Percentiles rank a stretch among this genome's conserved stretches.
Evolutionary conservation across 768 basidiomycete species (phyloP).

Genomic region (Pleurotus sapidus): DNA sequence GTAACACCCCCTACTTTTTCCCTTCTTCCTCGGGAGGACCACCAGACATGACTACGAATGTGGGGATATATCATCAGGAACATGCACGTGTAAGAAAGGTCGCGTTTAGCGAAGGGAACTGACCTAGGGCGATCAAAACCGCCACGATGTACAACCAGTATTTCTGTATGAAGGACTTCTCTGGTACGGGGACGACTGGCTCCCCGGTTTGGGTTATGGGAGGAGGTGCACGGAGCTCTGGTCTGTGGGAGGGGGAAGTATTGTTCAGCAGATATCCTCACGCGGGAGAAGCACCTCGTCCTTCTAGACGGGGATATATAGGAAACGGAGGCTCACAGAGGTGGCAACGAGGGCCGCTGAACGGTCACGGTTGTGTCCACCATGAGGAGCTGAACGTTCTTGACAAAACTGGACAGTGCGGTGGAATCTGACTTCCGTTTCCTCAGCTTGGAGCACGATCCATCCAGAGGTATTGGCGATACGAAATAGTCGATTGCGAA

Average conservation of each 20-base stretch:
- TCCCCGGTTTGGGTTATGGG: conserved; percentile 58
- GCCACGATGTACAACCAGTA: conserved; percentile 86
- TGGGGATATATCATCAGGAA: background rate
- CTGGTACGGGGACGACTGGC: conserved; percentile 53
- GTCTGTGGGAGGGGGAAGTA: conserved; percentile 37
- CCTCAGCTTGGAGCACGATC: conserved; percentile 50
- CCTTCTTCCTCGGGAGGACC: conserved; percentile 3
- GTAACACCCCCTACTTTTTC: background rate
- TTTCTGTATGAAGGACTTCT: conserved; percentile 83
- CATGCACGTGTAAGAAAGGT: background rate
- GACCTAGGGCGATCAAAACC: conserved; percentile 55
- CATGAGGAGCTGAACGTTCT: conserved; percentile 13
- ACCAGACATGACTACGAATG: background rate
- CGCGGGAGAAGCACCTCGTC: background rate
- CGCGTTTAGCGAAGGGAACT: conserved; percentile 17
- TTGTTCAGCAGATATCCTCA: background rate
- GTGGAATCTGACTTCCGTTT: conserved; percentile 8
- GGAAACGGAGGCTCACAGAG: conserved; percentile 42
- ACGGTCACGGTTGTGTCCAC: conserved; percentile 45
- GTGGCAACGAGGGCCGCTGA: conserved; percentile 44
- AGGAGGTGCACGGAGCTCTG: conserved; percentile 65
- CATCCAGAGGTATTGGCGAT: conserved; percentile 64
- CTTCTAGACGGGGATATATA: background rate
- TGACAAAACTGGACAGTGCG: background rate
- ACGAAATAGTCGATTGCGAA: conserved; percentile 74